Conservation (phyloP, 2,329 filamentous ascomycete genomes). For the Didymella arachidicola region DNA sequence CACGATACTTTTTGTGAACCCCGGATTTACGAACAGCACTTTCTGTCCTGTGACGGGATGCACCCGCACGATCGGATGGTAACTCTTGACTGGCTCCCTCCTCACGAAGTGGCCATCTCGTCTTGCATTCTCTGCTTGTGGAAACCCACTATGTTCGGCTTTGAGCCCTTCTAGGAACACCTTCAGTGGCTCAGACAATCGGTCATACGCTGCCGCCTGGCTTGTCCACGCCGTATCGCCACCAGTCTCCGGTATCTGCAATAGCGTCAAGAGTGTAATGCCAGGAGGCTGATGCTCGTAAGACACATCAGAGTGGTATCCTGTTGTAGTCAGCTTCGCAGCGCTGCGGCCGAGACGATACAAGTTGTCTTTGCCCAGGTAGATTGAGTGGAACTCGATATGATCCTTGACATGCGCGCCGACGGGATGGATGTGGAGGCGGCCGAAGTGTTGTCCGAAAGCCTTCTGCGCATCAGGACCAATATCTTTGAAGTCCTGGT, state of each 20-base stretch:
- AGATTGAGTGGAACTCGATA: slow-evolving; percentile 38
- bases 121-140: neutral
- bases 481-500: slow-evolving; percentile 58
- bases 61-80: neutral
- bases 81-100: neutral
- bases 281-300: slow-evolving; percentile 50
- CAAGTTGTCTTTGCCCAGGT: slow-evolving; percentile 35
- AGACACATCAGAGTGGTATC: slow-evolving; percentile 60
- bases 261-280: neutral
- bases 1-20: neutral
- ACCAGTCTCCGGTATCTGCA: neutral
- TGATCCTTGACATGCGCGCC: slow-evolving; percentile 39
- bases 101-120: neutral
- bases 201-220: neutral
- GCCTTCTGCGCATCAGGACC: slow-evolving; percentile 54
- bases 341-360: slow-evolving; percentile 36
- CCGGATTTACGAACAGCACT: neutral
- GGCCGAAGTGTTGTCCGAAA: slow-evolving; percentile 57
- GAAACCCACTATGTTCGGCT: neutral
- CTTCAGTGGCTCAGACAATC: neutral
- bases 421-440: slow-evolving; percentile 34
- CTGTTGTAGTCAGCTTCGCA: slow-evolving; percentile 51
- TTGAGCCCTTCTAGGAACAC: neutral
- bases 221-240: neutral
- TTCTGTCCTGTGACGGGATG: neutral